phyloP scores from a whole-genome alignment of 2,329 filamentous ascomycete species.

The Fusarium coffeatum region DNA sequence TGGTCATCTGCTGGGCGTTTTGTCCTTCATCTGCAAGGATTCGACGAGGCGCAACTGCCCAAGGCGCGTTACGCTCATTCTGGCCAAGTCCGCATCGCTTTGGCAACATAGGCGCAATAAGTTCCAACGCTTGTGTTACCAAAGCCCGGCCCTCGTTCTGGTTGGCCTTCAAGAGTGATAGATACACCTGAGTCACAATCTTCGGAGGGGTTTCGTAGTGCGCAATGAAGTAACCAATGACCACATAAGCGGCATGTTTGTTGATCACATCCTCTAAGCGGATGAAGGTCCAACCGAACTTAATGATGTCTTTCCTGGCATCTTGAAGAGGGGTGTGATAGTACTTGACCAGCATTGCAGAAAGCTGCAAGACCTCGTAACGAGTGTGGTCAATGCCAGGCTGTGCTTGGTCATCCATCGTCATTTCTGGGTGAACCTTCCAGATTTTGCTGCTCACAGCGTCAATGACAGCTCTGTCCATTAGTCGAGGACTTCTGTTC shows the following conservation, averaged over 20 bases:
- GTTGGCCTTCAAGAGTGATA: conserved; percentile 89
- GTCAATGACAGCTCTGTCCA: conserved; percentile 89
- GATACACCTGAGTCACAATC: conserved; percentile 95
- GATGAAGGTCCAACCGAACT: conserved; percentile 99
- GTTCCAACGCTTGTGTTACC: conserved; percentile 92
- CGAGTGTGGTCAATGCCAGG: conserved; percentile 93
- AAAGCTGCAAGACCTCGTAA: conserved; percentile 95
- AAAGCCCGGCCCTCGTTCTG: conserved; percentile 93
- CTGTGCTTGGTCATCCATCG: conserved; percentile 83
- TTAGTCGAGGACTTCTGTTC: conserved; percentile 73
- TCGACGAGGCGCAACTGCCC: conserved; percentile 89
- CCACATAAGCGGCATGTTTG: conserved; percentile 96
- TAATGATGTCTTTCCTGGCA: conserved; percentile 96
- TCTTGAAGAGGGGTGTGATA: conserved; percentile 90
- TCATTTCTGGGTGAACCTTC: conserved; percentile 87
- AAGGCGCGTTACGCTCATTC: conserved; percentile 81
- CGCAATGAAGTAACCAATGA: conserved; percentile 97
- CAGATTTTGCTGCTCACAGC: conserved; percentile 92
- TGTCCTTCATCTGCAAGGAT: conserved; percentile 94
- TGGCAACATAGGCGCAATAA: conserved; percentile 93
- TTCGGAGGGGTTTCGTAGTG: conserved; percentile 96
- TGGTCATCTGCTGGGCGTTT: conserved; percentile 94
- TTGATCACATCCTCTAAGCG: conserved; percentile 98
- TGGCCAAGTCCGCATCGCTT: conserved; percentile 78
- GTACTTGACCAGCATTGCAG: conserved; percentile 94